Evolutionary conservation across 768 basidiomycete species (phyloP), one percentile per base, ranked within the genome.

Genomic region (Mycena amicta): DNA sequence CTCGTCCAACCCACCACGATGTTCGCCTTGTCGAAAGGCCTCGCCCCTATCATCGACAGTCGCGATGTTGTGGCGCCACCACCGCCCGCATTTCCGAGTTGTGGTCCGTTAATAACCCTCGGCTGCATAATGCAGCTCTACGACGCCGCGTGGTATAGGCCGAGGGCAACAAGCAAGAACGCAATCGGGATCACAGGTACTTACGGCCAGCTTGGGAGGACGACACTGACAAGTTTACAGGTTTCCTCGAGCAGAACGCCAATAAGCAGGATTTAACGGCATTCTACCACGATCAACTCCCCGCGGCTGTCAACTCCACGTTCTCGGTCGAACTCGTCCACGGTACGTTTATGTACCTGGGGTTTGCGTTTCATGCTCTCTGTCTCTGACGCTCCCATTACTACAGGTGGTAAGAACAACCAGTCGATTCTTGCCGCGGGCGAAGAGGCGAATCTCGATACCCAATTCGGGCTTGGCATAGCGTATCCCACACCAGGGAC

Each of bases 1-100:
- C 70, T 90, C 28, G 74, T 91, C 27, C 87, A 90, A 59, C 89
- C 89, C 0, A 90, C 89, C 2, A 90, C 88, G 1, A 79, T 83
- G 69, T 91, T 90, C 64, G 74, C 78, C 41, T 79, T 79, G 56
- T 71, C 74, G 58, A 81, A 76, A 71, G 6, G 71, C 12, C 51
- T 45, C 39, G 66, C 61, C 50, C 39, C 53, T 20, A 51, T 46
- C 26, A 26, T 60, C 12, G 30, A 57, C 50, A 47, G 66, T n/a
- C 60, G 62, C 62, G 68, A 69, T 51, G 49, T 45, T 18, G 49
- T 39, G 15, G 65, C 54, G 45, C 67, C 6, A 70, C 74, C 26
- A 77, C 79, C 50, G 66, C 68, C 43, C 67, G 76, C 83, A 2
- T 78, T 84, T 63, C 68, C 78, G 3, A 78, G 73, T 45, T 86